Conservation (phyloP, 495 filamentous ascomycete species). For the Penicillium maclennaniae region DNA sequence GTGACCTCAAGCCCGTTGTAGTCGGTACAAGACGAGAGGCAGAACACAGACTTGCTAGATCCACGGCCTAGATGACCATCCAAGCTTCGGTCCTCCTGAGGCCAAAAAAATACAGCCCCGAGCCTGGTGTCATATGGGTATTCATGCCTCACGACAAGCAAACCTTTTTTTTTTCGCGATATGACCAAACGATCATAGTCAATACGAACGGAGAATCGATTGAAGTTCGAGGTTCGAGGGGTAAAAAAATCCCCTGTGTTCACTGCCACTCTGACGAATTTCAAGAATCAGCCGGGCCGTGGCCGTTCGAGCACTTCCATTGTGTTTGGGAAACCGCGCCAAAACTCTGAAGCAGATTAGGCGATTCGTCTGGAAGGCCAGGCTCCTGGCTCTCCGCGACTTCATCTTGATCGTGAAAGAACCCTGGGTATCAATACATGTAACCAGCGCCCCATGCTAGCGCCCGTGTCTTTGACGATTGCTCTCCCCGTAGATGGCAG, state of each 20-base stretch:
- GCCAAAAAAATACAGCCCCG: conserved; percentile 2
- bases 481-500: conserved; percentile 18
- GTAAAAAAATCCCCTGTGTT: too few relatives aligned
- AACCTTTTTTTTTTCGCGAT: not conserved
- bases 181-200: conserved; percentile 1
- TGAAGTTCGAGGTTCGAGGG: too few relatives aligned
- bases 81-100: conserved; percentile 13
- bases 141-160: not conserved
- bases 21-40: conserved; percentile 55
- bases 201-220: not conserved
- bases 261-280: not conserved
- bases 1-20: conserved; percentile 56
- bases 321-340: conserved; percentile 50
- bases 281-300: not conserved
- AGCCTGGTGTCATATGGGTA: not conserved
- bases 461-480: conserved; percentile 31
- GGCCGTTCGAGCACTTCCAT: conserved; percentile 10
- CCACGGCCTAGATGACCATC: conserved; percentile 56
- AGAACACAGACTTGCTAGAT: conserved; percentile 41
- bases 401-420: conserved; percentile 41
- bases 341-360: conserved; percentile 58
- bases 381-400: conserved; percentile 18
- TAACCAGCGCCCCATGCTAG: conserved; percentile 49
- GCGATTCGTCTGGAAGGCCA: conserved; percentile 53
- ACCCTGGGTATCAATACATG: conserved; percentile 45